Evolutionary conservation across 441 rosid genomes (phyloP).

Genomic region (Erysimum cheiri): DNA sequence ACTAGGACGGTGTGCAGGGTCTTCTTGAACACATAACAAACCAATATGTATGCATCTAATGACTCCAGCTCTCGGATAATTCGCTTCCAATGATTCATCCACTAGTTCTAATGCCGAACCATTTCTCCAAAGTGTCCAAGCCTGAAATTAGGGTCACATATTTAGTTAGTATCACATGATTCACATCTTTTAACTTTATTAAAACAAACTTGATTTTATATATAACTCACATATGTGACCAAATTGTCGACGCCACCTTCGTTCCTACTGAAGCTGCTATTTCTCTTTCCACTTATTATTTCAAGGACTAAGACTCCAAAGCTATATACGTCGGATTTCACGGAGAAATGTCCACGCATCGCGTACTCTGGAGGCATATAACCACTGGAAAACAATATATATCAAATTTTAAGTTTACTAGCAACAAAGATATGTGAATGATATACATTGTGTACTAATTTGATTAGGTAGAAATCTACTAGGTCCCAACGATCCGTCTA

Average conservation of each 20-base stretch:
- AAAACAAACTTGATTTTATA: background rate
- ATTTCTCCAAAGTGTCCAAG: slow-evolving; percentile 1
- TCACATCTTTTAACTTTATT: no score
- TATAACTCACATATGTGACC: background rate
- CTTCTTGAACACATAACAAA: background rate
- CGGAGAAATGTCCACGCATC: background rate
- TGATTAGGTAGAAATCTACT: background rate
- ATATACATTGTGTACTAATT: no score
- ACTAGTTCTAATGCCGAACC: background rate
- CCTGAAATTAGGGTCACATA: background rate
- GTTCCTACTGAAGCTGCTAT: background rate
- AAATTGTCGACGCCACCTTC: background rate
- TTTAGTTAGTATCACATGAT: background rate
- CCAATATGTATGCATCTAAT: background rate
- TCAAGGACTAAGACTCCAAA: background rate
- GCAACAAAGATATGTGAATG: background rate
- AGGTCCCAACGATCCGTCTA: background rate
- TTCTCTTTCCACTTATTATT: background rate
- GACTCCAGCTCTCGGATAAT: background rate
- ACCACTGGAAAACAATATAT: background rate
- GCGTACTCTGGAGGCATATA: background rate
- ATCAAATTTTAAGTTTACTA: background rate
- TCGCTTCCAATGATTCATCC: background rate
- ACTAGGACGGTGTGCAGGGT: background rate
- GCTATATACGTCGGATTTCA: background rate